Evolutionary conservation across 805 yeast species (phyloP), one percentile per base, ranked within the genome.

Genomic region (Lachancea quebecensis): DNA sequence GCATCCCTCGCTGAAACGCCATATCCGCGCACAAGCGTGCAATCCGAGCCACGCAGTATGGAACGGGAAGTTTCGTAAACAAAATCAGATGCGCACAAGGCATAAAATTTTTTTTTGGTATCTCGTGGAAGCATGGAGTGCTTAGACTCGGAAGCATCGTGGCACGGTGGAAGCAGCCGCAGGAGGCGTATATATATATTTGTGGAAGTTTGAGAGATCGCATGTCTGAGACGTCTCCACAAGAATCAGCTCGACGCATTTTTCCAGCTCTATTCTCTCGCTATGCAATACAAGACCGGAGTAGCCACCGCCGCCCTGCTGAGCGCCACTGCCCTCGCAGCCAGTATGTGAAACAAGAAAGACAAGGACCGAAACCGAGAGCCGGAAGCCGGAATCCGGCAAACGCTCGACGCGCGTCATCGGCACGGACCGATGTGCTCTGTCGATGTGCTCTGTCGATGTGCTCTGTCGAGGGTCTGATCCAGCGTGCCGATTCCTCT

Each of bases 261-360:
- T 38, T 28, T 38, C 33, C 32, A 16, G 12, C 17, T 12, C 27
- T 17, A 16, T 39, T 30, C 46, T 14, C 33, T 46, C 49, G 49
- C 49, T 41, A 47, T 47, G 50, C 50, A 47, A 47, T 34, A 40
- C 47, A 47, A 44, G 34, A 43, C 46, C 38, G 45, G 47, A 35
- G 42, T 47, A 21, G 41, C 47, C 38, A 27, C 47, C 17, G 47
- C 45, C 21, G 45, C 47, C 29, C 39, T 47, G 9, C 32, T 47
- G 40, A 45, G 44, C 14, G 47, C 47, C 25, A 35, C 50, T 38
- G 50, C 46, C 11, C 31, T 39, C 34, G 48, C 48, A 40, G 50
- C 50, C 35, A 38, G 50, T 47, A 47, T 47, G 50, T 47, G 33
- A 28, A 11, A 16, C 18, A 18, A 7, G 5, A 7, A 10, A 25